A percentile compares a stretch with the other conserved stretches of the same genome.
Conservation (phyloP, 768 basidiomycete genomes). For the Leccinum rimulosum region DNA sequence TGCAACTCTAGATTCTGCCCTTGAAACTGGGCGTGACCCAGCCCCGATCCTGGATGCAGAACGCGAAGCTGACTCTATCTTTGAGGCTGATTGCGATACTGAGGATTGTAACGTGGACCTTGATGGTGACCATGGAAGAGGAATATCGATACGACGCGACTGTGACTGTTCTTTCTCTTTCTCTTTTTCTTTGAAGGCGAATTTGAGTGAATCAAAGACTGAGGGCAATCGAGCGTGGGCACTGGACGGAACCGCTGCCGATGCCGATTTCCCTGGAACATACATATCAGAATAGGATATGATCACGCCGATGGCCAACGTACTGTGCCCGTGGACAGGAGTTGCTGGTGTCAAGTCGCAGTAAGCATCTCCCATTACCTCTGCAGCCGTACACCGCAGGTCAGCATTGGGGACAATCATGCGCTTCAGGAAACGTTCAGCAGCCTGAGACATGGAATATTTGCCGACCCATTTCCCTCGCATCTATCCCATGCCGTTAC, state of each 20-base stretch:
- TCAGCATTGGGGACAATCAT: constrained; percentile 87
- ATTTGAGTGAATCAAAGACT: constrained; percentile 19
- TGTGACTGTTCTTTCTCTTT: constrained; percentile 29
- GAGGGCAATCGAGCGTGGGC: constrained; percentile 18
- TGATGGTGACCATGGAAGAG: constrained; percentile 34
- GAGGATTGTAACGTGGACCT: constrained; percentile 15
- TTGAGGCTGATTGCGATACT: constrained; percentile 15
- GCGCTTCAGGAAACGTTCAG: constrained; percentile 66
- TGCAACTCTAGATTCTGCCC: constrained; percentile 5
- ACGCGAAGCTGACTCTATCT: constrained; percentile 14
- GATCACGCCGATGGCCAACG: constrained; percentile 26
- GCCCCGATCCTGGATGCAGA: constrained; percentile 19
- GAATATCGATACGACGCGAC: constrained; percentile 33
- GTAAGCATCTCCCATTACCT: constrained; percentile 65
- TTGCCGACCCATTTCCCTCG: constrained; percentile 83
- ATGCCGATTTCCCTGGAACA: constrained; percentile 35
- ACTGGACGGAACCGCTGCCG: constrained; percentile 15
- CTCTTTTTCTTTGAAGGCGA: constrained; percentile 23
- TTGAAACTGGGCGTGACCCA: constrained; percentile 15
- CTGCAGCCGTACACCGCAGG: constrained; percentile 64
- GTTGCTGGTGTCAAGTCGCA: constrained; percentile 46
- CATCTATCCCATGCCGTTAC: constrained; percentile 38
- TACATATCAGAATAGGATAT: not conserved
- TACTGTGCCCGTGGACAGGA: constrained; percentile 40
- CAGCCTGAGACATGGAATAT: constrained; percentile 56